Percentiles rank a stretch among this genome's conserved stretches.
Conservation (phyloP, 2,329 filamentous ascomycete species). For the Leptographium wingfieldii region DNA sequence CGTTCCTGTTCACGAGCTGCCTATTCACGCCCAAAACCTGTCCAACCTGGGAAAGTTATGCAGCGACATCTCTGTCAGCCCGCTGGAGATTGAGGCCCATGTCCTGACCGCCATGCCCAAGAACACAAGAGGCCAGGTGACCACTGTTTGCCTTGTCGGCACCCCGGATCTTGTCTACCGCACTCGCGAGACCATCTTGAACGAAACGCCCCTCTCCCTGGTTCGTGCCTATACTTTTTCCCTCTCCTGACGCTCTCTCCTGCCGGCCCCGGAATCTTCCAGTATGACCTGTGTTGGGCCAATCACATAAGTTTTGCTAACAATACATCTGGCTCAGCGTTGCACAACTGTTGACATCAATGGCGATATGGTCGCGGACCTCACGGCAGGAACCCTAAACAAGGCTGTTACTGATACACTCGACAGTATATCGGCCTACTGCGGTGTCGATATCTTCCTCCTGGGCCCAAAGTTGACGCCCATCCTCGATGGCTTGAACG, state of each 20-base stretch:
- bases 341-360: constrained; percentile 91
- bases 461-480: constrained; percentile 79
- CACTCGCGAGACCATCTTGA: constrained; percentile 79
- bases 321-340: constrained; percentile 40
- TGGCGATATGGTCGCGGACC: constrained; percentile 75
- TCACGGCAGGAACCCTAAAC: constrained; percentile 53
- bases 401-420: constrained; percentile 70
- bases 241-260: neutral
- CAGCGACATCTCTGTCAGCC: constrained; percentile 61
- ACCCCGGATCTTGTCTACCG: constrained; percentile 78
- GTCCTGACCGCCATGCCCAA: constrained; percentile 75
- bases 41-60: constrained; percentile 68
- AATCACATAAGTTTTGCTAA: constrained; percentile 1
- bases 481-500: constrained; percentile 61
- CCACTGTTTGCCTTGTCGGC: constrained; percentile 84
- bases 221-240: constrained; percentile 21
- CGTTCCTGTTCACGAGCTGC: constrained; percentile 74
- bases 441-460: constrained; percentile 92
- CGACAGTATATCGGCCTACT: constrained; percentile 75
- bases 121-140: constrained; percentile 54
- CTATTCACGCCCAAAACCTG: constrained; percentile 83
- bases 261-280: neutral
- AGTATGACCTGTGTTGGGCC: constrained; percentile 13
- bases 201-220: constrained; percentile 83
- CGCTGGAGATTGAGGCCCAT: constrained; percentile 65